A percentile compares a stretch with the other conserved stretches of the same genome.
These are phyloP conservation scores for Ceratocystis alfenasii DNA, from an alignment of 2,329 filamentous ascomycete genomes.

Conservation along the genomic window DNA sequence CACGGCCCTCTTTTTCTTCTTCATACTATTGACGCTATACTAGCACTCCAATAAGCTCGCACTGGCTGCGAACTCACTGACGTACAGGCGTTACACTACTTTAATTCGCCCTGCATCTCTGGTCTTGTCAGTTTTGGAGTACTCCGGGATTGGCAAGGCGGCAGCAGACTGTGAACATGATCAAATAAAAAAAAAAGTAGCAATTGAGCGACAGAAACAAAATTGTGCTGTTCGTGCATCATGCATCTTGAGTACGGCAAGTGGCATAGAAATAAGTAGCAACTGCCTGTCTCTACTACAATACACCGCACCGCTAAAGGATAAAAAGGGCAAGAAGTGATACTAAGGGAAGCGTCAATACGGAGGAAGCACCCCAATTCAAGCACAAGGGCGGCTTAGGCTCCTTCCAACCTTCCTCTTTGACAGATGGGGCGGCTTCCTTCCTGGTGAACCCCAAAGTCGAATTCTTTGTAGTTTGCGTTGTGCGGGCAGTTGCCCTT, in stretches of 20 bases:
- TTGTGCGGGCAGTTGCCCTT: neutral
- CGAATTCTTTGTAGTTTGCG: neutral
- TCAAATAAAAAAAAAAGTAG: too few species aligned
- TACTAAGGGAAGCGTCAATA: neutral
- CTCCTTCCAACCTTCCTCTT: slow-evolving; percentile 1
- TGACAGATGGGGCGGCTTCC: neutral
- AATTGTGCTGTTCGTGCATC: neutral
- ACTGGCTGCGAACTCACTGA: neutral
- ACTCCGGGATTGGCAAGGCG: too few species aligned
- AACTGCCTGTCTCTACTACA: neutral
- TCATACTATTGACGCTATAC: too few species aligned
- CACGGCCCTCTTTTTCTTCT: too few species aligned
- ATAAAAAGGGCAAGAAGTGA: neutral
- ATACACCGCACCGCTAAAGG: neutral
- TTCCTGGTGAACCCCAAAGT: neutral
- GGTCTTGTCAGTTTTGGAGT: neutral
- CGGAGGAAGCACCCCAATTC: slow-evolving; percentile 1
- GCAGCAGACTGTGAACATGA: too few species aligned
- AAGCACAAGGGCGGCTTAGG: neutral
- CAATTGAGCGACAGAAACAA: neutral
- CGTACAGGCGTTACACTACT: neutral
- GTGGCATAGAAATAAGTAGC: neutral
- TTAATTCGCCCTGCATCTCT: neutral
- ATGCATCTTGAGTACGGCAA: neutral
- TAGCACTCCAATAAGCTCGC: neutral